Conservation (phyloP, 352 stramenopile species). For the Thraustochytrium striatum region DNA sequence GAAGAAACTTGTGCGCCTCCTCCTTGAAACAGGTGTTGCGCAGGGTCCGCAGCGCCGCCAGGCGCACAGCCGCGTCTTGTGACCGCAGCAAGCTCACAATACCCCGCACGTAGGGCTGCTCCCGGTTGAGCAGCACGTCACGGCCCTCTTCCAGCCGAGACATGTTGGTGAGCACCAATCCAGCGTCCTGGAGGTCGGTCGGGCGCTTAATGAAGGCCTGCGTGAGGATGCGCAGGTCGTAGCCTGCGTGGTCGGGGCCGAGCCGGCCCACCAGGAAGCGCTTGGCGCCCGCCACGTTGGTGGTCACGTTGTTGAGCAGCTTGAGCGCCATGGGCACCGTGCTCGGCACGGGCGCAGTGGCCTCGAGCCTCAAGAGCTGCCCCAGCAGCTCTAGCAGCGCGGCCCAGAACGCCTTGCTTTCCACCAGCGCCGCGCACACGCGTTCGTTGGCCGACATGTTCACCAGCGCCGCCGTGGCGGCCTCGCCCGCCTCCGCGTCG, state of each 20-base stretch:
- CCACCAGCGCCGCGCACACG: constrained; percentile 23
- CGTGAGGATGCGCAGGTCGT: constrained; percentile 28
- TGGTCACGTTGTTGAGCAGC: constrained; percentile 46
- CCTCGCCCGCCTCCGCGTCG: neutral
- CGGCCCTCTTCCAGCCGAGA: constrained; percentile 34
- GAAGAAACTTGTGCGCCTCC: neutral
- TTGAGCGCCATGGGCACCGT: constrained; percentile 25
- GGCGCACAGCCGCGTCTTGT: constrained; percentile 7
- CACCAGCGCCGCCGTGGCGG: constrained; percentile 11
- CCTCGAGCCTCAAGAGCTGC: neutral
- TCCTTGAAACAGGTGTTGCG: constrained; percentile 50
- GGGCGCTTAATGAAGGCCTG: neutral
- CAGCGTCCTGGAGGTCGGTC: constrained; percentile 11
- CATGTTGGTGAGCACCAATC: constrained; percentile 30
- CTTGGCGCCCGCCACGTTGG: constrained; percentile 28
- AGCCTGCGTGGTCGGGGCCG: constrained; percentile 15
- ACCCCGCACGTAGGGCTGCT: neutral
- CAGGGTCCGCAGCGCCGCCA: constrained; percentile 22
- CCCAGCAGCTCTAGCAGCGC: constrained; percentile 15
- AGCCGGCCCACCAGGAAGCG: constrained; percentile 23
- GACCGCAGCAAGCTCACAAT: neutral
- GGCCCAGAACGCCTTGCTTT: constrained; percentile 17
- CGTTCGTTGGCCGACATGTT: constrained; percentile 48
- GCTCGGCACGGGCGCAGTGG: neutral
- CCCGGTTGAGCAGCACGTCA: constrained; percentile 17